Evolutionary conservation across 441 rosid genomes (phyloP), one percentile per base, ranked within the genome.

Genomic region (Biscutella laevigata): DNA sequence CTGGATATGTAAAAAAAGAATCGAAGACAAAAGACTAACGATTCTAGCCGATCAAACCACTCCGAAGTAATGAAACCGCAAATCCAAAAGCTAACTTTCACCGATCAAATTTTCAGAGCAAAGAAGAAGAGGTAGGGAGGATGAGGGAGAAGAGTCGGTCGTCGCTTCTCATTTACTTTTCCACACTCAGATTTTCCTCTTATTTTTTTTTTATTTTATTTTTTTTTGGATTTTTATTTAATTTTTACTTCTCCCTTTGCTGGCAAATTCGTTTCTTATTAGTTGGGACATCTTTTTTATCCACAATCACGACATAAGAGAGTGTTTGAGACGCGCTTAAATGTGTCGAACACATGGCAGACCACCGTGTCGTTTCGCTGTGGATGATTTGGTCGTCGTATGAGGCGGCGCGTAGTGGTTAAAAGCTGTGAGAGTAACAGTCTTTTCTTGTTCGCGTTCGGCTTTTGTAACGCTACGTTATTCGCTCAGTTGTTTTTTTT

Each of bases 241-340:
- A 16, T 57, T 57, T 47, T 43, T 66, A 43, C 61, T 47, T 62
- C 55, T 21, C 46, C 43, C 57, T 67, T 47, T 67, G 66, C 61
- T 67, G 71, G 57, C 66, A 53, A 59, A 59, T 53, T 67, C 61
- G 61, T 59, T 35, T 52, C 40, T 34, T 60, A 59, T 67, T 54
- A 6, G 53, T 20, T 33, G 28, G 9, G 47, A 53, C 46, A 59
- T 33, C 66, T 66, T 25, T n/a, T n/a, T n/a, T n/a, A n/a, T n/a
- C n/a, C n/a, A n/a, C n/a, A n/a, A n/a, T n/a, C n/a, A n/a, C n/a
- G n/a, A n/a, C n/a, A n/a, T n/a, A n/a, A n/a, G n/a, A n/a, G n/a
- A n/a, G n/a, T n/a, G n/a, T n/a, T n/a, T n/a, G n/a, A n/a, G n/a
- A n/a, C n/a, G n/a, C n/a, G n/a, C n/a, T n/a, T n/a, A n/a, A n/a